Base-by-base conservation (phyloP, 345 rosid genomes). In the Eucalyptus decipiens region DNA sequence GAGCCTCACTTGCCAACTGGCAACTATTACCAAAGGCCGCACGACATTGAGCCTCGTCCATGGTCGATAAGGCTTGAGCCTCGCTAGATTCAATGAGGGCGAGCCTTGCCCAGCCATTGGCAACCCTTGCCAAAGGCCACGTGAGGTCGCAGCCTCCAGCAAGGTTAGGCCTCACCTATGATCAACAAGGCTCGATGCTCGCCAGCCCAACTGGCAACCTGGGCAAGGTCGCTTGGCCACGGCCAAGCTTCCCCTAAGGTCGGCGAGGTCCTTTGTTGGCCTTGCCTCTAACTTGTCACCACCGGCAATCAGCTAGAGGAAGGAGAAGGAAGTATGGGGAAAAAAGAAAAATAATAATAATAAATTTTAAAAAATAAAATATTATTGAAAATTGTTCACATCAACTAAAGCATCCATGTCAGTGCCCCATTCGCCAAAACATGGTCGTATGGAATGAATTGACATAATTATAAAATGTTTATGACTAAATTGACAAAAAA, bases 281-380 rank as follows among this genome's bases (percentile, higher is more conserved):
- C 56, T 1, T 52, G 0, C 24, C 56, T 52, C 56, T 18, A 51
- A 18, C 4, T 0, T 0, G 0, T 17, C 23, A 3, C 0, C 3
- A 0, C 1, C 9, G 1, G 0, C 4, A 0, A 17, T 17, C 1
- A 1, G 1, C 23, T 51, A 18, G 2, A 51, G 56, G 56, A 52
- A 7, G 0, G 24, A 51, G 23, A 51, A 51, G 23, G 23, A 51
- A 51, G 21, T 18, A 7, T 18, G 18, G 23, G 2, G 0, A 48
- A 48, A 48, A 11, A 13, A 12, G 12, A 48, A 4, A 4, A 51
- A 52, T 19, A 8, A 52, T 49, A 49, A 49, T 49, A 49, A 49
- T 19, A 52, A 19, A 7, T 19, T 52, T 19, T 52, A 3, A 52
- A 3, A 52, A 19, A 52, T 7, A 3, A 52, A 8, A 3, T 19